Conservation (phyloP, 2,329 filamentous ascomycete species). For the Rhynchosporium secalis region DNA sequence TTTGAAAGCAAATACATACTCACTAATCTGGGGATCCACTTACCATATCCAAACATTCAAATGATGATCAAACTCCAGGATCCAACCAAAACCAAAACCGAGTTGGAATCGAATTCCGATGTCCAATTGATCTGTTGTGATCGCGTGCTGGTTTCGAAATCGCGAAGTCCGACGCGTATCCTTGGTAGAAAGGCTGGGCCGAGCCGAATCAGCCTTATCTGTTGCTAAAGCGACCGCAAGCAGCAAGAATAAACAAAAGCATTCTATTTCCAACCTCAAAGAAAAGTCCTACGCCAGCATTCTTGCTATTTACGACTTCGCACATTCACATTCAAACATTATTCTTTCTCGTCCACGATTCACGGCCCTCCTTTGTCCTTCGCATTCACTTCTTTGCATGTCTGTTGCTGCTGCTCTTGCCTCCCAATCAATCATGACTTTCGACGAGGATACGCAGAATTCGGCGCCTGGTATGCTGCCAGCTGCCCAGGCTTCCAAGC, state of each 20-base stretch:
- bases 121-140: slow-evolving; percentile 25
- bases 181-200: slow-evolving; percentile 24
- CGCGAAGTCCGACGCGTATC: slow-evolving; percentile 10
- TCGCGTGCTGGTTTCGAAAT: slow-evolving; percentile 35
- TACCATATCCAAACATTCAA: slow-evolving; percentile 32
- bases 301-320: slow-evolving; percentile 16
- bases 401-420: slow-evolving; percentile 7
- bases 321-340: slow-evolving; percentile 24
- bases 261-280: slow-evolving; percentile 9
- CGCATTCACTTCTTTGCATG: slow-evolving; percentile 20
- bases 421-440: slow-evolving; percentile 42
- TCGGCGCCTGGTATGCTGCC: slow-evolving; percentile 57
- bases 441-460: slow-evolving; percentile 63
- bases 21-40: slow-evolving; percentile 17
- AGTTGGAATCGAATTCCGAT: too few relatives aligned
- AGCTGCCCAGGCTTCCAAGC: slow-evolving; percentile 59
- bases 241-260: slow-evolving; percentile 21
- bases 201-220: background rate
- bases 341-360: slow-evolving; percentile 17
- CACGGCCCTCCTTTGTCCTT: slow-evolving; percentile 28
- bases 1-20: slow-evolving; percentile 6
- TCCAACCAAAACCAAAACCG: slow-evolving; percentile 27
- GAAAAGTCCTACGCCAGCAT: slow-evolving; percentile 28
- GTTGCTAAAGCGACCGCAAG: slow-evolving; percentile 20
- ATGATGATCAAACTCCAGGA: slow-evolving; percentile 18